Percentiles rank a stretch among this genome's conserved stretches.
Evolutionary conservation across 768 basidiomycete species (phyloP).

Genomic region (Albatrellus ellisii): DNA sequence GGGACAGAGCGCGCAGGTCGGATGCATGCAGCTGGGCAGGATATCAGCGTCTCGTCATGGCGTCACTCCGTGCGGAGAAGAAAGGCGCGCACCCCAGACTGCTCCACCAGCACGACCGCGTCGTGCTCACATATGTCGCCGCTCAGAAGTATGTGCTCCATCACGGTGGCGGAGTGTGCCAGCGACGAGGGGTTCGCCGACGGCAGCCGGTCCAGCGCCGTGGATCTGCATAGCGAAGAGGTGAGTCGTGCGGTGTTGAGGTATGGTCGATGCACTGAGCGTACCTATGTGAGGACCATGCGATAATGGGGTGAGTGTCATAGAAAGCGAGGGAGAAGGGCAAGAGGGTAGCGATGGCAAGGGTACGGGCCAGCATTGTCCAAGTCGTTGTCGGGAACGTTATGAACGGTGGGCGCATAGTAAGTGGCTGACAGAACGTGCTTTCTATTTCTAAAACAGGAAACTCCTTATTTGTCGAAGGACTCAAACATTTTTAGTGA

Average conservation of each 20-base stretch:
- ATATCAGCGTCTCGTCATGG: constrained; percentile 1
- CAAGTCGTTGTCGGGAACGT: background rate
- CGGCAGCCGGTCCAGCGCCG: constrained; percentile 1
- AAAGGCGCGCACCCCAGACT: constrained; percentile 47
- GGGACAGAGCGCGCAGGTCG: constrained; percentile 51
- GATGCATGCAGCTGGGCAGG: constrained; percentile 51
- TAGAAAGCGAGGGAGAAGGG: background rate
- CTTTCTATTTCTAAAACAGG: no score
- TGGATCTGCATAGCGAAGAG: background rate
- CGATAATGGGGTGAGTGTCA: constrained; percentile 1
- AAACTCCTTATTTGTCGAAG: no score
- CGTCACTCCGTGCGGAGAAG: background rate
- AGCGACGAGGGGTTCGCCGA: background rate
- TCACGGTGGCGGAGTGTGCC: background rate
- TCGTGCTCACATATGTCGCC: background rate
- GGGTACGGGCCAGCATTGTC: background rate
- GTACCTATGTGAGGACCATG: constrained; percentile 2
- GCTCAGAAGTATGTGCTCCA: background rate
- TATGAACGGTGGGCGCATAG: background rate
- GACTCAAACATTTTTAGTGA: no score
- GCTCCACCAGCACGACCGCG: constrained; percentile 47
- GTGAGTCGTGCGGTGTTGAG: background rate
- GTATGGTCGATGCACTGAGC: background rate
- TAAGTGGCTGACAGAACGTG: no score
- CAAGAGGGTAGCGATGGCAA: background rate